Evolutionary conservation across 345 rosid genomes (phyloP).

Genomic region (Populus ilicifolia): DNA sequence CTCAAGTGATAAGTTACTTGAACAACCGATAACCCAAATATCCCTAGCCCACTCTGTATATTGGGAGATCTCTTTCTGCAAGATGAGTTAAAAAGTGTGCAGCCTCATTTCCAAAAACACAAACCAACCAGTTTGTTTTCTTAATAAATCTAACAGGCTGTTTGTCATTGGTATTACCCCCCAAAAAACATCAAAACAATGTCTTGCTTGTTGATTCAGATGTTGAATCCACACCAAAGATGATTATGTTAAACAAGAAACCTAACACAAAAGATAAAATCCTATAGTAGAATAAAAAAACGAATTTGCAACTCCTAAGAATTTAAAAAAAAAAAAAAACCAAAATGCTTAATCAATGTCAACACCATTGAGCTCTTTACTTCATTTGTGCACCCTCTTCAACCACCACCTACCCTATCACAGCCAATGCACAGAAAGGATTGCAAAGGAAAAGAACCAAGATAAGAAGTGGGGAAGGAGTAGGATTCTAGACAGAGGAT

Average conservation of each 20-base stretch:
- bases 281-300: background rate
- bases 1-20: background rate
- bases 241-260: background rate
- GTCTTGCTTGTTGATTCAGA: background rate
- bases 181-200: background rate
- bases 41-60: background rate
- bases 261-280: background rate
- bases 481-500: background rate
- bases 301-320: background rate
- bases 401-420: background rate
- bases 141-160: background rate
- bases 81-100: background rate
- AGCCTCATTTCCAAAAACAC: background rate
- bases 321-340: background rate
- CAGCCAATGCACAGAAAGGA: background rate
- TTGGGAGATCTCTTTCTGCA: background rate
- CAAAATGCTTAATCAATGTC: background rate
- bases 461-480: background rate
- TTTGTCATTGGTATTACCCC: background rate
- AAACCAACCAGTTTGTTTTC: background rate
- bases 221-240: background rate
- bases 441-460: background rate
- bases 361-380: background rate
- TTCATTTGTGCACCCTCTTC: background rate
- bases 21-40: background rate